phyloP scores from a whole-genome alignment of 2,329 filamentous ascomycete species.

The Fusarium paranaense region DNA sequence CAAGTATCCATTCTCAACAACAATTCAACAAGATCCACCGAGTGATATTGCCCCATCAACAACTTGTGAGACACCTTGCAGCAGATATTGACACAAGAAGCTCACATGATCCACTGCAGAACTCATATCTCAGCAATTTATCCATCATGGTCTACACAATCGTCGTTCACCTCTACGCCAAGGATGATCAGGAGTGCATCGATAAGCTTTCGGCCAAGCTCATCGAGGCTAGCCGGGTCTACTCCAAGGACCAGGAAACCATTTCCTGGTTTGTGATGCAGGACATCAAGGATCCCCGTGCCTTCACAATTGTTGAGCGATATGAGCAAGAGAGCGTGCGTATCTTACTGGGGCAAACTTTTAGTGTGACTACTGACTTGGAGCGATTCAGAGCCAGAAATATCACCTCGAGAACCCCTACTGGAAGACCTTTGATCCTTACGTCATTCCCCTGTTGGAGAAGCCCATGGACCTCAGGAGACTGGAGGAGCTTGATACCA shows the following conservation, averaged over 20 bases:
- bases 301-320: constrained; percentile 81
- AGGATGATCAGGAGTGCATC: constrained; percentile 72
- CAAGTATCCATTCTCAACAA: constrained; percentile 11
- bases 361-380: constrained; percentile 1
- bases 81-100: background rate
- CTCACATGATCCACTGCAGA: background rate
- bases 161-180: constrained; percentile 77
- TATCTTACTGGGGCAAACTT: constrained; percentile 12
- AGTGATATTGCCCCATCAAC: background rate
- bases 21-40: background rate
- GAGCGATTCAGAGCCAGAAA: constrained; percentile 60
- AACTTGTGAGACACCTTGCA: background rate
- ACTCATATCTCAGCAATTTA: background rate
- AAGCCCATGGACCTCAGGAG: constrained; percentile 76
- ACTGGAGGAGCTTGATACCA: constrained; percentile 74
- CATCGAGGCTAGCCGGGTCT: constrained; percentile 78
- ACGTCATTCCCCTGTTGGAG: constrained; percentile 76
- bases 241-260: constrained; percentile 78
- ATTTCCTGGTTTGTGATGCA: constrained; percentile 83
- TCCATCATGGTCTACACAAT: constrained; percentile 73
- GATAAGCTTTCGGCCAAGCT: constrained; percentile 77
- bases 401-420: constrained; percentile 77
- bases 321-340: constrained; percentile 74
- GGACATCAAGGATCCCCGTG: constrained; percentile 73
- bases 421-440: constrained; percentile 82